These are phyloP conservation scores for Termitomyces sp. DNA, from an alignment of 768 basidiomycete genomes.

Conservation along the genomic window DNA sequence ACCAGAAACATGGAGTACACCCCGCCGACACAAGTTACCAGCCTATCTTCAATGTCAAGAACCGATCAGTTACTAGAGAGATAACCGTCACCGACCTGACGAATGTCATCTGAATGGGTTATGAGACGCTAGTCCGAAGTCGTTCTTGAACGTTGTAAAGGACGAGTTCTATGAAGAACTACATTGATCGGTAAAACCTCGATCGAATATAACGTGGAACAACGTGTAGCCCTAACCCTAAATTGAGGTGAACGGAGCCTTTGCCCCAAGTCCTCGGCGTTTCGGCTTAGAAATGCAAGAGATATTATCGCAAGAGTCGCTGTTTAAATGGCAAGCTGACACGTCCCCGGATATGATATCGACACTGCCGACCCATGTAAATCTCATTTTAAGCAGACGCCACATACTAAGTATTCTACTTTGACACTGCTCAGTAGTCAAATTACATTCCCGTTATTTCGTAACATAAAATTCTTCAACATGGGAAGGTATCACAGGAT, in stretches of 20 bases:
- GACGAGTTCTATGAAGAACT: neutral
- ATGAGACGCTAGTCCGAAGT: neutral
- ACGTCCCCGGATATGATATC: too few relatives aligned
- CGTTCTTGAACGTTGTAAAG: neutral
- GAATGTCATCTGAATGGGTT: conserved; percentile 17
- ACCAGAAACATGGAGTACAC: conserved; percentile 94
- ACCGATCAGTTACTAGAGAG: neutral
- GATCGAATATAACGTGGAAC: conserved; percentile 15
- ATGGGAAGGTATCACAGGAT: neutral
- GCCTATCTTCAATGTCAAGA: conserved; percentile 30
- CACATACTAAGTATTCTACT: too few relatives aligned
- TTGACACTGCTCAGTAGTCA: too few relatives aligned
- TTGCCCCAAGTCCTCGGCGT: too few relatives aligned
- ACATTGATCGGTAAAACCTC: conserved; percentile 7
- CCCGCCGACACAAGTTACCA: conserved; percentile 73
- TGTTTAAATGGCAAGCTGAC: too few relatives aligned
- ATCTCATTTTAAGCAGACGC: too few relatives aligned
- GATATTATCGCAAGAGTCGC: too few relatives aligned
- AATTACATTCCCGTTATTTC: too few relatives aligned
- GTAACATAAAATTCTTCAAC: too few relatives aligned
- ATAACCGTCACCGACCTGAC: conserved; percentile 12
- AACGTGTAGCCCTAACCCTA: conserved; percentile 25
- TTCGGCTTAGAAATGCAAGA: too few relatives aligned
- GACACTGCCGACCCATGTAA: too few relatives aligned
- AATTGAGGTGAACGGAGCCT: conserved; percentile 3